A percentile compares a stretch with the other conserved stretches of the same genome.
These are phyloP conservation scores for Lachancea cidri DNA, from an alignment of 805 yeast species.

Conservation along the genomic window DNA sequence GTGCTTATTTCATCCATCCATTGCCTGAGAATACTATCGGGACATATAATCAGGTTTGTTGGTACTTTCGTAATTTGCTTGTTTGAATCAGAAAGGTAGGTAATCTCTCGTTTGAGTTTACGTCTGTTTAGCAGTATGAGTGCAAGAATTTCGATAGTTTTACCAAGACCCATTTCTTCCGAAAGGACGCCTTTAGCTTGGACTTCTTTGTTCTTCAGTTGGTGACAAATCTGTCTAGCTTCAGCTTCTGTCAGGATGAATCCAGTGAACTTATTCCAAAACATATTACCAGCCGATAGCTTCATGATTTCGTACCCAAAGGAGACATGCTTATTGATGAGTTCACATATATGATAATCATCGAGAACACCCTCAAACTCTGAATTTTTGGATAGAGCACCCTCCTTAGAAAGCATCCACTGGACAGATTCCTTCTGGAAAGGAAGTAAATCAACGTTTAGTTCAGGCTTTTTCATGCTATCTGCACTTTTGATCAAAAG, in stretches of 20 bases:
- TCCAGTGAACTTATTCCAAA: conserved; percentile 33
- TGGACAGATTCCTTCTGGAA: conserved; percentile 30
- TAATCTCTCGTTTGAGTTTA: conserved; percentile 19
- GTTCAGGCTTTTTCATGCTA: conserved; percentile 8
- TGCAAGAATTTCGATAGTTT: conserved; percentile 75
- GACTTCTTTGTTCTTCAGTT: conserved; percentile 3
- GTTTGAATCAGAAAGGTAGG: conserved; percentile 14
- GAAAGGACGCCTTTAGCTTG: conserved; percentile 59
- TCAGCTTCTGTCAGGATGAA: conserved; percentile 18
- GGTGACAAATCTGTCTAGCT: conserved; percentile 15
- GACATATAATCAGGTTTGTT: conserved; percentile 80
- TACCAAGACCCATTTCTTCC: background rate
- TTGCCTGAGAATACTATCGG: conserved; percentile 75
- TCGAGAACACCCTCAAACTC: background rate
- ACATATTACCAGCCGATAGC: conserved; percentile 6
- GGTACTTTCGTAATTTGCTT: conserved; percentile 41
- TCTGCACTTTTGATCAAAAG: conserved; percentile 6
- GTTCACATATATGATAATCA: conserved; percentile 9
- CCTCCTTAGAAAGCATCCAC: conserved; percentile 32
- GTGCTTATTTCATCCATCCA: conserved; percentile 89
- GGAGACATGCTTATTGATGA: conserved; percentile 23
- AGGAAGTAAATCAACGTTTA: conserved; percentile 24
- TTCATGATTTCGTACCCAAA: conserved; percentile 27
- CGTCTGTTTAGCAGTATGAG: conserved; percentile 60
- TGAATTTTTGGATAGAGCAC: background rate